Conservation (phyloP, 2,329 filamentous ascomycete species). For the Verticillium alfalfae region DNA sequence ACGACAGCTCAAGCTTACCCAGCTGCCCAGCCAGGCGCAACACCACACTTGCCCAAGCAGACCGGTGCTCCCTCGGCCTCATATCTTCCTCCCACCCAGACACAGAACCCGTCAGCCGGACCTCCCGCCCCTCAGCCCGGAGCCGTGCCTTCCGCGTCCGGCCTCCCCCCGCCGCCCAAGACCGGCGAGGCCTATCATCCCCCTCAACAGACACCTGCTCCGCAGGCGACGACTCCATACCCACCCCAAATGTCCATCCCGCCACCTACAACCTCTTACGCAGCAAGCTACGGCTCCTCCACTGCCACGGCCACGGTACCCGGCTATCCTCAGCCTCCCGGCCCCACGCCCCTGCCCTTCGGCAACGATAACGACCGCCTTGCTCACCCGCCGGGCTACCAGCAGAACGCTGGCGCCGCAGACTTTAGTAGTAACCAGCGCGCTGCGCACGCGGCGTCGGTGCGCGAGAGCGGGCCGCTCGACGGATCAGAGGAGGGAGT, state of each 20-base stretch:
- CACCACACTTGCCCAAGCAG: constrained; percentile 34
- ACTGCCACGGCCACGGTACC: constrained; percentile 30
- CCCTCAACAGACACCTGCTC: constrained; percentile 24
- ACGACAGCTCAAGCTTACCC: constrained; percentile 22
- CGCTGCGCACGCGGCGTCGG: constrained; percentile 27
- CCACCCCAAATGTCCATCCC: constrained; percentile 47
- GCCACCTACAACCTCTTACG: constrained; percentile 34
- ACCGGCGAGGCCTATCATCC: constrained; percentile 37
- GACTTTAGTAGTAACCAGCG: constrained; percentile 43
- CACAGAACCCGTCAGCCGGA: constrained; percentile 20
- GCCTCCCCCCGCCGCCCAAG: constrained; percentile 46
- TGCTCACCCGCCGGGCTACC: constrained; percentile 49
- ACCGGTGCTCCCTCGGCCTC: constrained; percentile 31
- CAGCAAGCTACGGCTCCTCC: constrained; percentile 35
- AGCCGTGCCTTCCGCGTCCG: constrained; percentile 33
- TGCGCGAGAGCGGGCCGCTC: constrained; percentile 18
- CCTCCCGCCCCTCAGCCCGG: constrained; percentile 55
- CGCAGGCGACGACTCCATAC: constrained; percentile 24
- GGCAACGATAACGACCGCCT: constrained; percentile 19
- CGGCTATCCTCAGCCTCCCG: constrained; percentile 17
- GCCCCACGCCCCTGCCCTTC: constrained; percentile 18
- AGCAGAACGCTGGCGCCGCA: constrained; percentile 49
- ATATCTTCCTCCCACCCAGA: constrained; percentile 36
- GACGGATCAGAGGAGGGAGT: constrained; percentile 34
- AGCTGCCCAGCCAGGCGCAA: constrained; percentile 41